A percentile compares a stretch with the other conserved stretches of the same genome.
Evolutionary conservation across 352 stramenopile species (phyloP).

Genomic region (Globisporangium ultimum): DNA sequence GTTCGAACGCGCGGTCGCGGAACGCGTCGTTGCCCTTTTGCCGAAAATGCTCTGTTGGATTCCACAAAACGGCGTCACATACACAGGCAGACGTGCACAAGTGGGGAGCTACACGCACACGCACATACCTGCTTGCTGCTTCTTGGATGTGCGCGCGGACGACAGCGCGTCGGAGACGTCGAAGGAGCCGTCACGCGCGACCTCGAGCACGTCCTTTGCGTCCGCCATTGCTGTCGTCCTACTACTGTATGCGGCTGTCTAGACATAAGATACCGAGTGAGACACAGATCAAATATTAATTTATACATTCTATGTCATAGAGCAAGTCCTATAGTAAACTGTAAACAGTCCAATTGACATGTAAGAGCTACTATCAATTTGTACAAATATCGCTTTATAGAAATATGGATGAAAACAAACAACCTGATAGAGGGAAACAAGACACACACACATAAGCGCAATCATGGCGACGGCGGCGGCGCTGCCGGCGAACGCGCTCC

Average conservation of each 20-base stretch:
- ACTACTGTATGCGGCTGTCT: slow-evolving; percentile 46
- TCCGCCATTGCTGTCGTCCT: too few species aligned
- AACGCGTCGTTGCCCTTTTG: slow-evolving; percentile 71
- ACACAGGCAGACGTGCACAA: background rate
- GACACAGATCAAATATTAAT: too few species aligned
- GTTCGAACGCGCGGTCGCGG: slow-evolving; percentile 44
- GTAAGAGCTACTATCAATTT: too few species aligned
- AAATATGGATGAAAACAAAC: too few species aligned
- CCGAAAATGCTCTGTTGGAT: slow-evolving; percentile 32
- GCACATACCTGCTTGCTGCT: background rate
- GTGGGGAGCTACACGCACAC: background rate
- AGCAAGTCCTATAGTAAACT: too few species aligned
- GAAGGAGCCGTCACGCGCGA: slow-evolving; percentile 32
- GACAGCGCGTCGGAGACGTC: slow-evolving; percentile 19
- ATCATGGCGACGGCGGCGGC: background rate
- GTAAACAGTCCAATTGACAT: too few species aligned
- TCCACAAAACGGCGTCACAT: too few species aligned
- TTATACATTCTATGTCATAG: too few species aligned
- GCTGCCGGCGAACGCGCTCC: slow-evolving; percentile 18
- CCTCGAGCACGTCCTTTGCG: slow-evolving; percentile 26
- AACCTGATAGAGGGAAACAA: too few species aligned
- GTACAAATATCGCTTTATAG: too few species aligned
- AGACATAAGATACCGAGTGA: slow-evolving; percentile 15
- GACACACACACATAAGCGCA: too few species aligned
- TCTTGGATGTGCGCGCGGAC: background rate